Percentiles rank a stretch among this genome's conserved stretches.
Evolutionary conservation across 2,329 filamentous ascomycete genomes (phyloP).

Genomic region (Aspergillus awamori): DNA sequence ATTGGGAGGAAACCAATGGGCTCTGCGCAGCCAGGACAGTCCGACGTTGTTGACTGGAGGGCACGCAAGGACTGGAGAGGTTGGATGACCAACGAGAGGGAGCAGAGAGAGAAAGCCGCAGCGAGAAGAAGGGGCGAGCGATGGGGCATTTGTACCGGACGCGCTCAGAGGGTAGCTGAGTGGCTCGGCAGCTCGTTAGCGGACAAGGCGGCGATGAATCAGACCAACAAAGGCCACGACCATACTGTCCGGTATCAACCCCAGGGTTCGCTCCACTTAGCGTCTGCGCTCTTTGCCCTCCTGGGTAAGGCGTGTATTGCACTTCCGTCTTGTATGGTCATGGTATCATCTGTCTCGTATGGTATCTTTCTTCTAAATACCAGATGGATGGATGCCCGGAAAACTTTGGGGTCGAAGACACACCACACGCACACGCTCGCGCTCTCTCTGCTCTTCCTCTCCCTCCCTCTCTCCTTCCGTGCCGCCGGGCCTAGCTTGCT

Average conservation of each 20-base stretch:
- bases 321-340: background rate
- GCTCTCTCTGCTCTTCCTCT: no score
- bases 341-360: background rate
- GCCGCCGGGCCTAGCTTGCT: background rate
- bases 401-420: background rate
- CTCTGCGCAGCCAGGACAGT: conserved; percentile 26
- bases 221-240: conserved; percentile 19
- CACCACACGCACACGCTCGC: background rate
- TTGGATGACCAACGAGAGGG: conserved; percentile 46
- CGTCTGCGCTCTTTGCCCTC: conserved; percentile 4
- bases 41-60: conserved; percentile 27
- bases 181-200: conserved; percentile 28
- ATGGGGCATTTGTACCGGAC: conserved; percentile 47
- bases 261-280: conserved; percentile 23
- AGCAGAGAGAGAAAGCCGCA: conserved; percentile 42
- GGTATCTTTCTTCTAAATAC: background rate
- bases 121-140: conserved; percentile 38
- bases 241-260: conserved; percentile 23
- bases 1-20: conserved; percentile 24
- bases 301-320: background rate
- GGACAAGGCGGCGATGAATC: conserved; percentile 21
- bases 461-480: background rate
- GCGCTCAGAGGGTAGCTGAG: conserved; percentile 26
- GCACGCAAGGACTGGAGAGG: conserved; percentile 34
- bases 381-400: background rate